Percentiles rank a stretch among this genome's conserved stretches.
Conservation (phyloP, 2,329 filamentous ascomycete species). For the Penicillium sumatraense region DNA sequence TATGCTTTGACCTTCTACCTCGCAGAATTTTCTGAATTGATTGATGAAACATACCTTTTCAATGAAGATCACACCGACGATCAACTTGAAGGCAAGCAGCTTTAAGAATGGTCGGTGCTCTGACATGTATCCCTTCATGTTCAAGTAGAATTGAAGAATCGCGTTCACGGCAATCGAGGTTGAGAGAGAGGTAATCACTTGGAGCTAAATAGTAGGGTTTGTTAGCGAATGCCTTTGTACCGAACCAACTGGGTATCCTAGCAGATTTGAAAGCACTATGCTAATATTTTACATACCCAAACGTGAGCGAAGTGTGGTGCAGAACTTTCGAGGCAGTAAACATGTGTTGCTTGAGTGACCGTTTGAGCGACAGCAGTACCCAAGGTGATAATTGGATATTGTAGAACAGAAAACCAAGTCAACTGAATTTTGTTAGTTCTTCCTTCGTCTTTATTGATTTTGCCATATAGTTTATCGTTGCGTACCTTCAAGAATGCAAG, state of each 20-base stretch:
- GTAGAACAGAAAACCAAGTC: conserved; percentile 45
- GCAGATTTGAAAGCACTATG: too few species aligned
- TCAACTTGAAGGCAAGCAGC: conserved; percentile 40
- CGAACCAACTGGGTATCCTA: too few species aligned
- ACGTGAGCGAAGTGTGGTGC: conserved; percentile 41
- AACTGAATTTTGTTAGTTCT: conserved; percentile 22
- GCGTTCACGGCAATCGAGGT: conserved; percentile 4
- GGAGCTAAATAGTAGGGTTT: background rate
- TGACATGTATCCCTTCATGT: conserved; percentile 29
- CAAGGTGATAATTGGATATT: conserved; percentile 42
- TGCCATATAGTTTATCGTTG: too few species aligned
- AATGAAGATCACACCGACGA: conserved; percentile 35
- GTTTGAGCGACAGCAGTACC: conserved; percentile 30
- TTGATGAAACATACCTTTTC: conserved; percentile 27
- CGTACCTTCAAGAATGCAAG: conserved; percentile 33
- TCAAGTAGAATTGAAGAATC: conserved; percentile 32
- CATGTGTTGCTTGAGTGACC: conserved; percentile 34
- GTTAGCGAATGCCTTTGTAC: too few species aligned
- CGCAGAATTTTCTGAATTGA: background rate
- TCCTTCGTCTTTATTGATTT: too few species aligned
- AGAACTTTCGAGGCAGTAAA: conserved; percentile 37
- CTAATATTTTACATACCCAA: conserved; percentile 35
- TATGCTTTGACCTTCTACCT: background rate
- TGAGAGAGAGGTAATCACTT: background rate
- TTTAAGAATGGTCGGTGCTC: conserved; percentile 37